These are phyloP conservation scores for Beauveria sp. DNA, from an alignment of 2,329 filamentous ascomycete species.

Conservation along the genomic window DNA sequence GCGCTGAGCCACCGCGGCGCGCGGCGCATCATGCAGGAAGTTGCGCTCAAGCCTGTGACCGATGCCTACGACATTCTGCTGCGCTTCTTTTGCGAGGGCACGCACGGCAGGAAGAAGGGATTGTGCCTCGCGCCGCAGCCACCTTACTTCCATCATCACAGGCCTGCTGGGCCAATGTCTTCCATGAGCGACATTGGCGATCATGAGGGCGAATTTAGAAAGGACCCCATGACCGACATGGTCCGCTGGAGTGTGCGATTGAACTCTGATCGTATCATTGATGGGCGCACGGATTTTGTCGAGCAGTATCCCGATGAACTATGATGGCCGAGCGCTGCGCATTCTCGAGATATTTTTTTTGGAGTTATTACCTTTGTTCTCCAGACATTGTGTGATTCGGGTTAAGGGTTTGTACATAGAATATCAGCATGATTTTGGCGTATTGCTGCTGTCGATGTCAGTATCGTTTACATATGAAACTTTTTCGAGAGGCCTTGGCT, in stretches of 20 bases:
- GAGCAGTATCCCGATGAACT: slow-evolving; percentile 15
- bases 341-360: neutral
- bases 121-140: slow-evolving; percentile 35
- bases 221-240: slow-evolving; percentile 25
- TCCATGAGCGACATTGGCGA: slow-evolving; percentile 30
- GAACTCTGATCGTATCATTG: slow-evolving; percentile 31
- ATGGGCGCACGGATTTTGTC: slow-evolving; percentile 22
- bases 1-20: slow-evolving; percentile 37
- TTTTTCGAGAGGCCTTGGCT: too few relatives aligned
- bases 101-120: slow-evolving; percentile 24
- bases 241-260: slow-evolving; percentile 32
- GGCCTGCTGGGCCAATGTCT: slow-evolving; percentile 27
- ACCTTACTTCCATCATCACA: slow-evolving; percentile 38
- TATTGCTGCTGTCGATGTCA: too few relatives aligned
- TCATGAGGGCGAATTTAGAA: slow-evolving; percentile 23
- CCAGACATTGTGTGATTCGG: neutral
- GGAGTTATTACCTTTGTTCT: neutral
- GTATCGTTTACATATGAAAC: too few relatives aligned
- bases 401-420: neutral
- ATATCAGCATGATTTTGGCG: too few relatives aligned
- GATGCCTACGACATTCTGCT: slow-evolving; percentile 37
- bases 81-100: slow-evolving; percentile 37
- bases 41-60: slow-evolving; percentile 33
- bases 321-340: neutral
- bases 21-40: slow-evolving; percentile 32